Base-by-base conservation (phyloP, 352 stramenopile species). In the Globisporangium rhizosaccharum region DNA sequence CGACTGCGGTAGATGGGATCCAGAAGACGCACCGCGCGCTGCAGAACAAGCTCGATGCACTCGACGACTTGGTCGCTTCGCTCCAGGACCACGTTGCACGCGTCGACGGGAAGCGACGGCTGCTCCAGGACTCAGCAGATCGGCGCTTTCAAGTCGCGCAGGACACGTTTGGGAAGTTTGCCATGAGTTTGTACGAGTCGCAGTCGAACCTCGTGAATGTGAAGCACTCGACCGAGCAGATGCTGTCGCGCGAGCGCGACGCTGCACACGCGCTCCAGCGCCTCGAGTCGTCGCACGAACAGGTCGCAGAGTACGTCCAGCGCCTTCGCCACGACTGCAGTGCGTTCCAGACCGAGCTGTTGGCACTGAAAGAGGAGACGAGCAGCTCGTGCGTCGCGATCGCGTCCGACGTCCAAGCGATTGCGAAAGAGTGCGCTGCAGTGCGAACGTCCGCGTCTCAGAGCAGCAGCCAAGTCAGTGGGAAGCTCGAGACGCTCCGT, bases 111-210 rank as follows among this genome's bases (percentile, higher is more conserved):
- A 83, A 76, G 48, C 72, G 67, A 0, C 66, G 66, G 12, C 70
- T 77, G 23, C 53, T 75, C 6, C 70, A 81, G 12, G 70, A 82
- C 37, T 66, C 52, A 30, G 71, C 59, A 0, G 73, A 85, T 14
- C 63, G 68, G 2, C 66, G 68, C 5, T 82, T 82, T 37, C 61
- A 70, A n/a, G 59, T 57, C 39, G 53, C 76, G 18, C 72, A 83
- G 52, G 73, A 85, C 42, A 65, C 55, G 0, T 84, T 82, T n/a
- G 72, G 71, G 8, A 85, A 81, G 47, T 63, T 86, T 8, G 64
- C 80, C 15, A 30, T 82, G 3, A 71, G 58, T 9, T 12, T 83
- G 10, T 85, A 81, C 41, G 74, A 85, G 49, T 67, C 72, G 4
- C 79, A 85, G 51, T 62, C 72, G 2, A 72, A 85, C 37, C 41